Base-by-base conservation (phyloP, 2,329 filamentous ascomycete species). In the Dactylellina haptotyla region DNA sequence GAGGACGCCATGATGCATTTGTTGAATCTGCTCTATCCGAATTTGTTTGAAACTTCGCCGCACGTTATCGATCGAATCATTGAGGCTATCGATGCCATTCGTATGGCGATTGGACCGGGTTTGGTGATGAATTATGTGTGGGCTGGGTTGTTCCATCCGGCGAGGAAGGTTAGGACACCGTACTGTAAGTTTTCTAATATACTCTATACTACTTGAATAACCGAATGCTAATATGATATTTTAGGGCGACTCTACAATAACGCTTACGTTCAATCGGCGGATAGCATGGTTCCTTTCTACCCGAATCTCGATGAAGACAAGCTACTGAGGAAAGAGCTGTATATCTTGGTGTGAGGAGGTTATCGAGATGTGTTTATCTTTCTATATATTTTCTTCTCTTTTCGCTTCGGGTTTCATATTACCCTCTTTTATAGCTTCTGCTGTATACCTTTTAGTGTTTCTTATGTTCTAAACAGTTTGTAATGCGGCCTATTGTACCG, bases 1-100 rank as follows among this genome's bases (percentile, higher is more conserved):
- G 95, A 99, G 83, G 95, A 99, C 80, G 95, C 95, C 51, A 98
- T 99, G 94, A 86, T 99, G 50, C 95, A 99, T 83, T 85, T 99
- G 25, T 90, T 99, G 77, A 99, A 99, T 82, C 85, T 99, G 2
- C 86, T 99, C 4, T 97, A 94, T 81, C 96, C 95, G 32, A 99
- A 99, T 81, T 86, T 99, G 63, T 99, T 98, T 82, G 95, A 99
- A 82, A 99, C 95, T 3, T 95, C 90, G 78, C 95, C 95, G 0
- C 95, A 99, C 85, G 95, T 99, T 78, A 99, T 99, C 78, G 95
- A 99, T 82, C 89, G 95, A 46, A 96, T 99, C 77, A 90, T 99
- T 76, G 96, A 99, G 81, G 95, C 96, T 56, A 96, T 99, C 77
- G 95, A 98, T 81, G 95, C 93, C 39, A 91, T 99, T 75, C 88